Percentiles rank a stretch among this genome's conserved stretches.
Conservation (phyloP, 495 filamentous ascomycete species). For the Xylaria longipes region DNA sequence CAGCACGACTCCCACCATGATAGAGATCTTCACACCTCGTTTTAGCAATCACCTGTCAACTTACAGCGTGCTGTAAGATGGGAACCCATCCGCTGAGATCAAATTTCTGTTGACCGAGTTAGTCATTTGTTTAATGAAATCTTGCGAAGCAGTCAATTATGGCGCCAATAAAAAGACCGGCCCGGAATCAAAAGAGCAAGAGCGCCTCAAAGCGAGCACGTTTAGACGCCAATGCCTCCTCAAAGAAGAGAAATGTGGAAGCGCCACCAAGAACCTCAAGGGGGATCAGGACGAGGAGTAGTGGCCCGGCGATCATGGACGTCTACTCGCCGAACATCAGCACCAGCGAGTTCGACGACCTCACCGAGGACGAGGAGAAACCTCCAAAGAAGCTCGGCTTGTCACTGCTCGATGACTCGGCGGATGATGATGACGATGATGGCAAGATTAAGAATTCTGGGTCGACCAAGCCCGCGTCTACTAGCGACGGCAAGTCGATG, state of each 20-base stretch:
- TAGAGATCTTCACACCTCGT: not conserved
- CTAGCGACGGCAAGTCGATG: not conserved
- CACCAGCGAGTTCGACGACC: not conserved
- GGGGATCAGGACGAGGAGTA: not conserved
- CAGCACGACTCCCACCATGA: not conserved
- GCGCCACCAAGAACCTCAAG: not conserved
- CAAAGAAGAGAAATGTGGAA: not conserved
- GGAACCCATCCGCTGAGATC: not conserved
- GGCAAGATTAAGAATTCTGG: not conserved
- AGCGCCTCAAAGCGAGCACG: conserved; percentile 2
- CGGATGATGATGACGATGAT: not conserved
- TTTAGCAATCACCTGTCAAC: not conserved
- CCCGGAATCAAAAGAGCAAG: not conserved
- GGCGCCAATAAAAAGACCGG: conserved; percentile 3
- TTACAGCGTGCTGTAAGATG: conserved; percentile 8
- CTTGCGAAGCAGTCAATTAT: not conserved
- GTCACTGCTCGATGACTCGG: not conserved
- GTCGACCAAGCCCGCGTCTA: not conserved
- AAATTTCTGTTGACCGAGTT: not conserved
- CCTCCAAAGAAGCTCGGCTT: not conserved
- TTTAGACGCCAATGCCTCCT: not conserved
- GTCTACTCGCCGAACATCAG: conserved; percentile 9
- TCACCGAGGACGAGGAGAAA: not conserved
- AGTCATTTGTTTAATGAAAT: not conserved
- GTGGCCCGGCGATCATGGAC: not conserved